Base-by-base conservation (phyloP, 768 basidiomycete genomes). In the Exsudoporus frostii region DNA sequence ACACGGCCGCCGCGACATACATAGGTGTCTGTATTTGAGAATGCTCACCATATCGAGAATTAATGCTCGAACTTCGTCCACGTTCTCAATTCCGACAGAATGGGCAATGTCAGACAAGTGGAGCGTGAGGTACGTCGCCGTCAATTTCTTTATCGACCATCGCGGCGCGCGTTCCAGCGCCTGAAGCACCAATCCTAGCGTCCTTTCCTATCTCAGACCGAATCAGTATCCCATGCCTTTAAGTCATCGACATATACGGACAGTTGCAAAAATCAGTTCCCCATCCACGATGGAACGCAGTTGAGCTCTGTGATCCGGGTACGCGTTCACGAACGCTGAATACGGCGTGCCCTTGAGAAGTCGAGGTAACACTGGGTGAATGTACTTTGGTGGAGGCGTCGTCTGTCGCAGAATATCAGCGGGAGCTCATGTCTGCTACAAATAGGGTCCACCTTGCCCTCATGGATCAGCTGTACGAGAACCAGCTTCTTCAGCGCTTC, bases 401-500 rank as follows among this genome's bases (percentile, higher is more conserved):
- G 73, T 62, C 64, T 66, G 15, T 50, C 42, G n/a, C 42, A 17
- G 3, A 15, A 15, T 24, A 14, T 54, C 40, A 57, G 58, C 41
- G 38, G n/a, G 22, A 14, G 19, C 11, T 19, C 27, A 3, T 30
- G 9, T 5, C 20, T 19, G 7, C 17, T 27, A 15, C 32, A 43
- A 7, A 22, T 20, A 25, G 11, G 6, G 4, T 49, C 73, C 20
- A 87, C 88, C 78, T 85, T 83, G 17, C 93, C 93, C 48, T 82
- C 77, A 20, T 80, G 74, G 51, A 95, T 89, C 42, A 94, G 70
- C 65, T 93, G 91, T 6, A 92, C 81, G 5, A 95, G 74, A 20
- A 79, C 71, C 43, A 92, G 72, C 70, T 94, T 93, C 77, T 95
- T 95, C 61, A 87, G 73, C 0, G 92, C 92, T 64, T 94, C 92